Evolutionary conservation across 1,284 basidiomycete genomes (phyloP).

Genomic region (Melampsora occidentalis): DNA sequence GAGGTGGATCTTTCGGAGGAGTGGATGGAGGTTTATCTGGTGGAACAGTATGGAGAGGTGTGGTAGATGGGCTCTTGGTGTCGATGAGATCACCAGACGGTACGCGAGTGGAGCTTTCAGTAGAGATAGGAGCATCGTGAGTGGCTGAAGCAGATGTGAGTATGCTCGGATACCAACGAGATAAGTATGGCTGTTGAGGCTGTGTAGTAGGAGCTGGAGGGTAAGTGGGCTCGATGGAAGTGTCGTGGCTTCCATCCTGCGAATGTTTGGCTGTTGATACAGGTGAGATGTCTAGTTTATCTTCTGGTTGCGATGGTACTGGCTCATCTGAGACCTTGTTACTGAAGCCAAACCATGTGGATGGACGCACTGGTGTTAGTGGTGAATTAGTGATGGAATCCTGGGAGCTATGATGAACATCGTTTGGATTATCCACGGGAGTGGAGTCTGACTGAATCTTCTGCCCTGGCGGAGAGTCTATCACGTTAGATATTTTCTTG

Average conservation of each 20-base stretch:
- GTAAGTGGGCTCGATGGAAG: not conserved
- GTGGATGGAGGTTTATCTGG: not conserved
- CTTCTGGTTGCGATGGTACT: not conserved
- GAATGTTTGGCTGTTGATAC: not conserved
- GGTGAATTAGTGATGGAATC: not conserved
- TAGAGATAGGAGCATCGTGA: not conserved
- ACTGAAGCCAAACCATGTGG: constrained; percentile 19
- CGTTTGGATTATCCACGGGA: not conserved
- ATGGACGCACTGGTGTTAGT: not conserved
- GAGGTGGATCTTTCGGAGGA: not conserved
- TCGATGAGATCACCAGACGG: no score
- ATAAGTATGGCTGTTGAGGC: not conserved
- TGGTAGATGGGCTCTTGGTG: no score
- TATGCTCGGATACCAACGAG: constrained; percentile 3
- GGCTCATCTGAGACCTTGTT: not conserved
- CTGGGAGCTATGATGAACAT: not conserved
- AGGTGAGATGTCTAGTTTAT: not conserved
- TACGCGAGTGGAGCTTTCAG: no score
- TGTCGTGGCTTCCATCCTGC: not conserved
- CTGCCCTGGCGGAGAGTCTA: not conserved
- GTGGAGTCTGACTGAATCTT: not conserved
- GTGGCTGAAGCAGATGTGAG: not conserved
- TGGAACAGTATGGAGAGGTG: not conserved
- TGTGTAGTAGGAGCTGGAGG: constrained; percentile 2
- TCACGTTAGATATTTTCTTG: no score